Evolutionary conservation across 1,139 yeast species (phyloP).

Genomic region (Casaregolazyma lundiana): DNA sequence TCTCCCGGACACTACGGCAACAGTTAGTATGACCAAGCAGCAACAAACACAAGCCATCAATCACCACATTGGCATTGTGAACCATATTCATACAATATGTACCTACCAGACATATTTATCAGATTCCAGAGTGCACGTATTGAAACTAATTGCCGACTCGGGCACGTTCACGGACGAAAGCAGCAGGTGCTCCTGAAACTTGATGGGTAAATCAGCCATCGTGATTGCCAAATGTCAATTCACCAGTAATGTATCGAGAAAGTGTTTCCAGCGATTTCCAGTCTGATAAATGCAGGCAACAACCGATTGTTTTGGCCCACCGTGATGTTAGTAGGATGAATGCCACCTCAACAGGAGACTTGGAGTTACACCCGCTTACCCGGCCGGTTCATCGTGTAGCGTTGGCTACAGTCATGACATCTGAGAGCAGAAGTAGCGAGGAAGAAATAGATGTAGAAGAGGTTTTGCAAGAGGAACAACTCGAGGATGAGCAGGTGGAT

Average conservation of each 20-base stretch:
- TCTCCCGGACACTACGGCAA: constrained; percentile 66
- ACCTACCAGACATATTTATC: constrained; percentile 68
- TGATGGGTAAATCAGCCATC: constrained; percentile 76
- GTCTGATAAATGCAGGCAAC: background rate
- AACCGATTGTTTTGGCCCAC: background rate
- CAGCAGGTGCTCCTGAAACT: constrained; percentile 91
- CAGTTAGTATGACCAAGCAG: constrained; percentile 2
- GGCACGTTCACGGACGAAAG: constrained; percentile 80
- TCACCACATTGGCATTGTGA: background rate
- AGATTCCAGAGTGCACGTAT: constrained; percentile 90
- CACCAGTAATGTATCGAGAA: background rate
- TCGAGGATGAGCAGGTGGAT: too few relatives aligned
- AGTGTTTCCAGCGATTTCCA: background rate
- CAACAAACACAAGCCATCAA: background rate
- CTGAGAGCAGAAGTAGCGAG: too few relatives aligned
- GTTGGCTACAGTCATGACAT: too few relatives aligned
- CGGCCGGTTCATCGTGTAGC: too few relatives aligned
- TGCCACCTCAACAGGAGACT: constrained; percentile 1
- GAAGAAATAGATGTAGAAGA: too few relatives aligned
- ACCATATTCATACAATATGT: background rate
- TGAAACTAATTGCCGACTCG: constrained; percentile 80
- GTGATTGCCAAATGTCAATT: background rate
- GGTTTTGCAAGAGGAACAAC: too few relatives aligned
- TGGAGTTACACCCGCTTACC: background rate
- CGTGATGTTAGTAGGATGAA: background rate